Conservation (phyloP, 1,139 yeast genomes). For the Taphrina communis region DNA sequence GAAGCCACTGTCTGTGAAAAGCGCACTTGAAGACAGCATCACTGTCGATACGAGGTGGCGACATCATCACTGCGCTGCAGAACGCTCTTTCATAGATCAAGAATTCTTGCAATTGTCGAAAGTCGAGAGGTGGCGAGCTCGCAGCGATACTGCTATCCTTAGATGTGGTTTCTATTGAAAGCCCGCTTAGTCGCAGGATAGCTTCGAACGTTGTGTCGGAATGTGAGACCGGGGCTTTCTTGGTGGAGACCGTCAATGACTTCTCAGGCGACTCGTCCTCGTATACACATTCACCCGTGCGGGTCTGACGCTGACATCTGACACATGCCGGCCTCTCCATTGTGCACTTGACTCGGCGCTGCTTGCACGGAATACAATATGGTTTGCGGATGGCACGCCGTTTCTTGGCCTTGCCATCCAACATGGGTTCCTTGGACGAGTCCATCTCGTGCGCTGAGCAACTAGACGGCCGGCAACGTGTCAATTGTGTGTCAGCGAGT, state of each 20-base stretch:
- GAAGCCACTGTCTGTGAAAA: conserved; percentile 3
- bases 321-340: conserved; percentile 17
- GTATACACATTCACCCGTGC: conserved; percentile 16
- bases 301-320: conserved; percentile 14
- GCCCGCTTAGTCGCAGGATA: background rate
- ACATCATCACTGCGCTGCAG: background rate
- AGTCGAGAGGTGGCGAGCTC: background rate
- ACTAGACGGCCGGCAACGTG: too few relatives aligned
- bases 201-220: background rate
- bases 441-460: background rate
- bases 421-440: background rate
- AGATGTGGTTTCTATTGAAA: background rate
- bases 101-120: background rate
- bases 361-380: conserved; percentile 18
- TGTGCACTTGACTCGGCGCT: conserved; percentile 22
- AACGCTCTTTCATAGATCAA: background rate
- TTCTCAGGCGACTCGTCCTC: too few relatives aligned
- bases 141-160: background rate
- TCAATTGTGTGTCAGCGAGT: too few relatives aligned
- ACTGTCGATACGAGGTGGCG: background rate
- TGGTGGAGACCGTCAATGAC: too few relatives aligned
- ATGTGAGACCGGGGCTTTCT: background rate
- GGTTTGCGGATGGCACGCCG: conserved; percentile 13
- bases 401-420: background rate
- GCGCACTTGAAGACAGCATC: background rate